Evolutionary conservation across 768 basidiomycete genomes (phyloP).

Genomic region (Coprinellus micaceus): DNA sequence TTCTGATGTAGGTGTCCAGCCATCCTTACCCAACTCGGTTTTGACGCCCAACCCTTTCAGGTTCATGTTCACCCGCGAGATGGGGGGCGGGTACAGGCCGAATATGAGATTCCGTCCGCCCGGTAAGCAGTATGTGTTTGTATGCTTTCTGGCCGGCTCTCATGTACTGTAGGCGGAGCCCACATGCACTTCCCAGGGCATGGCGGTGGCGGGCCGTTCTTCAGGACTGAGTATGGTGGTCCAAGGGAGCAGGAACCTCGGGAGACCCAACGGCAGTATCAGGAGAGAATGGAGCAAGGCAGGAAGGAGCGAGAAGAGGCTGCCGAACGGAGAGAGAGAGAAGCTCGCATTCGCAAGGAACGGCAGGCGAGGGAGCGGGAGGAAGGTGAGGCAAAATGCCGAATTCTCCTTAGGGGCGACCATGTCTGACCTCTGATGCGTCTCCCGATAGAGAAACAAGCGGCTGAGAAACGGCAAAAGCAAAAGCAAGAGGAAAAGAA

Average conservation of each 20-base stretch:
- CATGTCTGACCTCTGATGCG: neutral
- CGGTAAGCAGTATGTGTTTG: neutral
- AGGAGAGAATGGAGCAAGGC: constrained; percentile 44
- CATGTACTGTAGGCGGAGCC: neutral
- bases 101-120: too few relatives aligned
- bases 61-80: constrained; percentile 27
- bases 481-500: constrained; percentile 53
- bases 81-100: constrained; percentile 3
- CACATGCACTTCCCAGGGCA: too few relatives aligned
- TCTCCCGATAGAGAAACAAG: constrained; percentile 42
- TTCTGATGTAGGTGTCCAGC: constrained; percentile 40
- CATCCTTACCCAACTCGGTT: neutral
- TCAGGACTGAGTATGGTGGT: neutral
- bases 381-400: constrained; percentile 35
- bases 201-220: too few relatives aligned
- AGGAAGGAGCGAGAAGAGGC: constrained; percentile 56
- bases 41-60: constrained; percentile 23
- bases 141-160: neutral
- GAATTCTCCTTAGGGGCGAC: neutral
- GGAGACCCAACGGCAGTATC: constrained; percentile 52
- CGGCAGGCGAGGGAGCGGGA: constrained; percentile 48
- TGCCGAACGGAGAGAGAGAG: constrained; percentile 47
- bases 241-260: constrained; percentile 7
- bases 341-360: constrained; percentile 47
- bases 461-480: constrained; percentile 57